Evolutionary conservation across 805 yeast species (phyloP).

Genomic region (Candida qinlingensis): DNA sequence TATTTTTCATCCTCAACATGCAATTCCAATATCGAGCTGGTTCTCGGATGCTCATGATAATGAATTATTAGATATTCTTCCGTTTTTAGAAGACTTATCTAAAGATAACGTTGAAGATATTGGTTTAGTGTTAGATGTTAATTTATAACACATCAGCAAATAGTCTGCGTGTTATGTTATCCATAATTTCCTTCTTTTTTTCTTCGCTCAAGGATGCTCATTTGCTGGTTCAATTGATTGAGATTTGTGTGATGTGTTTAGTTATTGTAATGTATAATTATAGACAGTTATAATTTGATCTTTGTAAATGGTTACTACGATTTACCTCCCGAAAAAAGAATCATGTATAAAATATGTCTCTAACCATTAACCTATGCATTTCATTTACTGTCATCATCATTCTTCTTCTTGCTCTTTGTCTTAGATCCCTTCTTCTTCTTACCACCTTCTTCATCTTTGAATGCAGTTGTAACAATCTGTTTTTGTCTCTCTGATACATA

Average conservation of each 20-base stretch:
- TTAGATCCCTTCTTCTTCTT: conserved; percentile 8
- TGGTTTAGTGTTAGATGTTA: conserved; percentile 77
- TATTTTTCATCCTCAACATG: conserved; percentile 95
- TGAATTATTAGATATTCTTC: conserved; percentile 86
- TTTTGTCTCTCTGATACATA: conserved; percentile 72
- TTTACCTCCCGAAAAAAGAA: no score
- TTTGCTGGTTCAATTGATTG: conserved; percentile 6
- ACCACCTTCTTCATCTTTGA: conserved; percentile 40
- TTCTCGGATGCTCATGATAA: conserved; percentile 97
- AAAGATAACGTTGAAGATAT: conserved; percentile 74
- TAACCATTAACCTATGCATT: not conserved
- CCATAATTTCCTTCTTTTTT: not conserved
- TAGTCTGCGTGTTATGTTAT: not conserved
- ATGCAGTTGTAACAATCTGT: conserved; percentile 80
- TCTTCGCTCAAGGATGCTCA: not conserved
- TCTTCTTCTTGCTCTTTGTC: not conserved
- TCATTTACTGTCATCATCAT: not conserved
- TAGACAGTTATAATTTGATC: conserved; percentile 5
- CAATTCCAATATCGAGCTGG: conserved; percentile 97
- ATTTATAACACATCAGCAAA: conserved; percentile 18
- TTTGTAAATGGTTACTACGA: not conserved
- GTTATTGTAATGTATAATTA: conserved; percentile 4
- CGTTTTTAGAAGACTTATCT: conserved; percentile 83
- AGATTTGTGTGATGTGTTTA: not conserved
- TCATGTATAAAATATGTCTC: not conserved